Evolutionary conservation across 1,284 basidiomycete species (phyloP), one percentile per base, ranked within the genome.

Genomic region (Trichosporon faecale): DNA sequence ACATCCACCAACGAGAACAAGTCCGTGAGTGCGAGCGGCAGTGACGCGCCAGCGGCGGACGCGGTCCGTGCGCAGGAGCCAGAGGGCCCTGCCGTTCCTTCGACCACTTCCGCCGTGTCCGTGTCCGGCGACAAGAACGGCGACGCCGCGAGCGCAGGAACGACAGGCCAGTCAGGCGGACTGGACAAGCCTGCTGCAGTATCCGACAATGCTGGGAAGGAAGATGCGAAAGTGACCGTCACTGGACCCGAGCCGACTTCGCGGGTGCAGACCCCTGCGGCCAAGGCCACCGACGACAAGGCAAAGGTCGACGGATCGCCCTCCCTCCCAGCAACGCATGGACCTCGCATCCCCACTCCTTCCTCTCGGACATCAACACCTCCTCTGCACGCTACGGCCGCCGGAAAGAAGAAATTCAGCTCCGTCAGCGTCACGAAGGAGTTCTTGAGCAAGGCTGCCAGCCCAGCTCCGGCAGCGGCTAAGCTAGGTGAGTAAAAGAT

Each of bases 351-450:
- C 14, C 75, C 75, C 0, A 78, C 79, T 3, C 79, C 80, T 0
- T 77, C 78, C 1, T 80, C 80, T 1, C 75, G 81, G 9, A 80
- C 80, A 8, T 81, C 80, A 3, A 81, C 81, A 0, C 80, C 79
- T 9, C 80, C 80, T 8, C 74, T 78, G n/a, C 44, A 68, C 2
- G 66, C 79, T 1, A 66, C 68, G 11, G 70, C 73, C 3, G 86
- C 88, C 0, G 90, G 90, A 69, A 89, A 90, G 64, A 95, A 94
- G 87, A 90, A 91, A 78, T 96, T 95, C 83, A 91, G 86, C 77
- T 88, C 92, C 33, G 88, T 92, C 75, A 93, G 93, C 80, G 92
- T 96, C 83, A 95, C 92, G 86, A 95, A 94, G 87, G 93, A 93
- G 83, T 97, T 96, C 82, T 85, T 96, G 65, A 91, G 93, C 85